Percentiles rank a stretch among this genome's conserved stretches.
phyloP scores from a whole-genome alignment of 176 grass and related monocot genomes.

The Zizania latifolia region DNA sequence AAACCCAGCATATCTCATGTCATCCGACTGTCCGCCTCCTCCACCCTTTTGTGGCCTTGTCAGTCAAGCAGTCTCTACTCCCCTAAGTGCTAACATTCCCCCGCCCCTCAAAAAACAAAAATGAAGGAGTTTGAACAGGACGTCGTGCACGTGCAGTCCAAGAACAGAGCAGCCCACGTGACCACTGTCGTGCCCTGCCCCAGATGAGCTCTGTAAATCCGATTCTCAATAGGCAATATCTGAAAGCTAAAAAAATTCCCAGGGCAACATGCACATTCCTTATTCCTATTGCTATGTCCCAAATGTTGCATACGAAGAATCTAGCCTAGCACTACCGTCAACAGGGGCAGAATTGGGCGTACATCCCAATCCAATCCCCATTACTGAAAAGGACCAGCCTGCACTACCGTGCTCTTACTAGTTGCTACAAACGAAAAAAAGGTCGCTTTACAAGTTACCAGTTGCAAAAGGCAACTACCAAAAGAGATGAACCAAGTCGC shows the following conservation, averaged over 20 bases:
- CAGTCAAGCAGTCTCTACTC: background rate
- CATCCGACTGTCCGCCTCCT: background rate
- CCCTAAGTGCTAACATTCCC: background rate
- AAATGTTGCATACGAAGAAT: conserved; percentile 4
- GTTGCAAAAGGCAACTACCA: background rate
- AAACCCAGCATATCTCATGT: background rate
- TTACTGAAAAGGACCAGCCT: background rate
- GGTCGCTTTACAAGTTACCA: background rate
- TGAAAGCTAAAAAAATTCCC: background rate
- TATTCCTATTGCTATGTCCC: background rate
- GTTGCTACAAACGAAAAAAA: background rate
- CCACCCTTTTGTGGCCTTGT: background rate
- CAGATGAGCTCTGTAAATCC: background rate
- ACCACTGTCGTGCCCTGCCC: background rate
- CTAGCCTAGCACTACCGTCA: conserved; percentile 12
- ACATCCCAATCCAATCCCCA: conserved; percentile 24
- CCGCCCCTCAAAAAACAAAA: background rate
- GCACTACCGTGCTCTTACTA: background rate
- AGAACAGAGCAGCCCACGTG: conserved; percentile 9
- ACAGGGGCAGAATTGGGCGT: too few relatives aligned
- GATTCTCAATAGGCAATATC: background rate
- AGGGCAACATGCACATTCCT: background rate
- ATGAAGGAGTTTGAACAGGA: background rate
- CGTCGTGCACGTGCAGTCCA: background rate
- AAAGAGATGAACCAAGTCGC: background rate